Conservation (phyloP, 495 filamentous ascomycete species). For the Tuber brumale region DNA sequence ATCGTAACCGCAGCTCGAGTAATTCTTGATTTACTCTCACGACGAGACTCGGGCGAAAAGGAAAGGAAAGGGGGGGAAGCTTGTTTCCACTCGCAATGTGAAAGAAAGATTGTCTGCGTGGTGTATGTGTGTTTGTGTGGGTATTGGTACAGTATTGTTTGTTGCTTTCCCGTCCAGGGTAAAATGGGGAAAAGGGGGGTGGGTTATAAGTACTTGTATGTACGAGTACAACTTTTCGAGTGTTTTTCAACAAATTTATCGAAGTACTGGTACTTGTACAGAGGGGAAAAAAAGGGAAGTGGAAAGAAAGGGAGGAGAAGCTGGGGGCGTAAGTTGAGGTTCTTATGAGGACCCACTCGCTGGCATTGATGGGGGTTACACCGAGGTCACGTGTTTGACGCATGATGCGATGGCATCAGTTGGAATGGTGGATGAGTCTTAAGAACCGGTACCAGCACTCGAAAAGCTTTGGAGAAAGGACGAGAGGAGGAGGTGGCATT, state of each 20-base stretch:
- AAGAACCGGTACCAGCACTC: not conserved
- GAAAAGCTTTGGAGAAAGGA: not conserved
- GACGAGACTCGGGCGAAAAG: not conserved
- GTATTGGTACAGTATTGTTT: not conserved
- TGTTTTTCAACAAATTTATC: not conserved
- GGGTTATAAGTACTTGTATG: not conserved
- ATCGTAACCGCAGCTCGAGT: not conserved
- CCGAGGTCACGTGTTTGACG: not conserved
- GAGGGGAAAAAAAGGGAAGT: slow-evolving; percentile 6
- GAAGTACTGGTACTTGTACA: not conserved
- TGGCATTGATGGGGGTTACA: not conserved
- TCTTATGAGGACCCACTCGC: not conserved
- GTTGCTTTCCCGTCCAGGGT: not conserved
- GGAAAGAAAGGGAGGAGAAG: not conserved
- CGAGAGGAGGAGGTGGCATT: not conserved
- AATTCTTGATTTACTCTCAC: slow-evolving; percentile 2
- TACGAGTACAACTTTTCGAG: not conserved
- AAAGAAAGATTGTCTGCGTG: not conserved
- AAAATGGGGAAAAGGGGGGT: not conserved
- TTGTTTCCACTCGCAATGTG: not conserved
- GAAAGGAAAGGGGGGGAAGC: not conserved
- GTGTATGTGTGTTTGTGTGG: not conserved
- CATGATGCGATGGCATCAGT: not conserved
- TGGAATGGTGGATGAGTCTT: not conserved
- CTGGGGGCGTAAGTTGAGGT: not conserved